Base-by-base conservation (phyloP, 1,284 basidiomycete genomes). In the Moniliophthora roreri region DNA sequence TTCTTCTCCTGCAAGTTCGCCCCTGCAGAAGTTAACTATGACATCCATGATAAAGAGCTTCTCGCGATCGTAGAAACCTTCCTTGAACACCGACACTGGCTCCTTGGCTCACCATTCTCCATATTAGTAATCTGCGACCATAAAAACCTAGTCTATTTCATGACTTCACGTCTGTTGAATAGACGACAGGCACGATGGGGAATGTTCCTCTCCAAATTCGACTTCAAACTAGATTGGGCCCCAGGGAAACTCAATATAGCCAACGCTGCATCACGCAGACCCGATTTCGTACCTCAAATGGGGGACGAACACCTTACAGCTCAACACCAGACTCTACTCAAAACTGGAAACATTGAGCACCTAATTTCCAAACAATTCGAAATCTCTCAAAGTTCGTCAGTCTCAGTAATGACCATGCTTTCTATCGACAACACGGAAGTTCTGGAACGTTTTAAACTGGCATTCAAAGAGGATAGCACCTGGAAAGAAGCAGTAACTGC, bases 221-320 rank as follows among this genome's bases (percentile, higher is more conserved):
- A n/a, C n/a, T n/a, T n/a, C n/a, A 41, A 41, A 2, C 63, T 75
- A 7, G 39, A 51, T 13, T 75, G 66, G 60, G 60, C 49, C n/a
- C 66, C 67, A 1, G 63, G 64, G 8, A 34, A 45, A 2, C 18
- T 63, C 21, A 67, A 66, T 32, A 63, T 70, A 6, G 74, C 77
- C 34, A 65, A 76, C 8, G 55, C 60, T 9, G 65, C 63, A 11
- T 71, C 39, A 11, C 3, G 39, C 16, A 1, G 39, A 2, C 39
- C 39, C 2, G 39, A 41, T 21, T 41, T 3, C 18, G 3, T n/a
- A n/a, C n/a, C n/a, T n/a, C n/a, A n/a, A n/a, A n/a, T n/a, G n/a
- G n/a, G n/a, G n/a, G n/a, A n/a, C 23, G 39, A 41, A 3, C 39
- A 41, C 3, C 2, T 41, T 20, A 3, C 39, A 2, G 39, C 2